Percentiles rank a stretch among this genome's conserved stretches.
Evolutionary conservation across 805 yeast genomes (phyloP).

Genomic region (Wickerhamiella hasegawae): DNA sequence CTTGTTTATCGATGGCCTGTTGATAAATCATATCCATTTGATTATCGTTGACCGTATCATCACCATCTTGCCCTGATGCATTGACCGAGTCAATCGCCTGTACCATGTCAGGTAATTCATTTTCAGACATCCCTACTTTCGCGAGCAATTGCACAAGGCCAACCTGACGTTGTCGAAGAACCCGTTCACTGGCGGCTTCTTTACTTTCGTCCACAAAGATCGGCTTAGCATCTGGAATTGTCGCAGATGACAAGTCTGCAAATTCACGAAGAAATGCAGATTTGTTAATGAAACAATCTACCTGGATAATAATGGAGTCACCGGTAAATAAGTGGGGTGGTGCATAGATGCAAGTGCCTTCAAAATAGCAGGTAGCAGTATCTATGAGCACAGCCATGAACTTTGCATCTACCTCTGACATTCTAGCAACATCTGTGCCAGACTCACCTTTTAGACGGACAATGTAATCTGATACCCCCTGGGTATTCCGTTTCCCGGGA

Average conservation of each 20-base stretch:
- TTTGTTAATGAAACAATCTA: constrained; percentile 43
- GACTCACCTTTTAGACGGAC: constrained; percentile 20
- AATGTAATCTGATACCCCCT: constrained; percentile 13
- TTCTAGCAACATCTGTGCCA: constrained; percentile 54
- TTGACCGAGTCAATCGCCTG: constrained; percentile 5
- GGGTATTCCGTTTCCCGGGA: background rate
- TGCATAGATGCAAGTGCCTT: constrained; percentile 41
- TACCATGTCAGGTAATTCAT: constrained; percentile 2
- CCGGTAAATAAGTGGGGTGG: constrained; percentile 52
- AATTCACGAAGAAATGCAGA: constrained; percentile 22
- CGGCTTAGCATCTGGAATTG: constrained; percentile 3
- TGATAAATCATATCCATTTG: constrained; percentile 64
- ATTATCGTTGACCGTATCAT: constrained; percentile 39
- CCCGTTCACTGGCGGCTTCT: constrained; percentile 40
- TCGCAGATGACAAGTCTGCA: constrained; percentile 13
- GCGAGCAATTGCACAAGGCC: constrained; percentile 43
- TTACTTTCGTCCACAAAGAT: constrained; percentile 18
- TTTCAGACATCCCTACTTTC: constrained; percentile 22
- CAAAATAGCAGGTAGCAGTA: constrained; percentile 35
- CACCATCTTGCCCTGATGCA: constrained; percentile 21
- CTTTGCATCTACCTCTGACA: constrained; percentile 53
- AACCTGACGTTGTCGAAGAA: constrained; percentile 35
- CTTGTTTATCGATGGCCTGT: constrained; percentile 33
- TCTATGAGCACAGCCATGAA: constrained; percentile 52
- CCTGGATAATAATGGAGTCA: constrained; percentile 53